Base-by-base conservation (phyloP, 2,329 filamentous ascomycete species). In the Phialophora macrospora region DNA sequence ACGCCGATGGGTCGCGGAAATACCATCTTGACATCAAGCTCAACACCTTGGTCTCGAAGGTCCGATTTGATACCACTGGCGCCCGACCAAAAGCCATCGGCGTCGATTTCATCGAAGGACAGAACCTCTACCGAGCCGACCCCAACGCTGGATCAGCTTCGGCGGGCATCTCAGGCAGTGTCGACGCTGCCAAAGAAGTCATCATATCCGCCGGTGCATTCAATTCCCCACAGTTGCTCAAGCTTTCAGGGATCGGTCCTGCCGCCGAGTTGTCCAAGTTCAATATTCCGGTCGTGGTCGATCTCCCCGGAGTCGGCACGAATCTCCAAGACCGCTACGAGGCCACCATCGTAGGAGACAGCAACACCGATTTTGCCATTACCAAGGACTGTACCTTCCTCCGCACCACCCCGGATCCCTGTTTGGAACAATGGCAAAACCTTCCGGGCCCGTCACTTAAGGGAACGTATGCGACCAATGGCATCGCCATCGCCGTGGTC, bases 311-410 rank as follows among this genome's bases (percentile, higher is more conserved):
- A 52, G 87, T 91, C 2, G 88, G 88, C 4, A 83, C 82, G 64
- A 88, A 90, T 75, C 79, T 90, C 3, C 80, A 87, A 64, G 87
- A 90, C 72, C 86, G 87, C 64, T 85, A 84, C 48, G 84, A 83
- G 75, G 46, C 67, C 14, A 57, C 66, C 0, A 78, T 83, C 59
- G 78, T 84, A 14, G 82, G 83, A 54, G 77, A 80, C 56, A 73
- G 77, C 7, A 69, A 74, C 4, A 73, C 72, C 7, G 75, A 77
- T 62, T 78, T 78, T 66, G 66, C 68, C 24, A 62, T 75, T 41
- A 74, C 76, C 41, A 63, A 74, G 14, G 72, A 72, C 17, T 79
- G 77, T 68, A 79, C 75, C 2, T 78, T 73, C 65, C 55, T 68
- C 3, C 60, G 62, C 46, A 66, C 66, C 4, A 59, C 72, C 6